A percentile compares a stretch with the other conserved stretches of the same genome.
Evolutionary conservation across 345 rosid genomes (phyloP).

Genomic region (Linum trigynum): DNA sequence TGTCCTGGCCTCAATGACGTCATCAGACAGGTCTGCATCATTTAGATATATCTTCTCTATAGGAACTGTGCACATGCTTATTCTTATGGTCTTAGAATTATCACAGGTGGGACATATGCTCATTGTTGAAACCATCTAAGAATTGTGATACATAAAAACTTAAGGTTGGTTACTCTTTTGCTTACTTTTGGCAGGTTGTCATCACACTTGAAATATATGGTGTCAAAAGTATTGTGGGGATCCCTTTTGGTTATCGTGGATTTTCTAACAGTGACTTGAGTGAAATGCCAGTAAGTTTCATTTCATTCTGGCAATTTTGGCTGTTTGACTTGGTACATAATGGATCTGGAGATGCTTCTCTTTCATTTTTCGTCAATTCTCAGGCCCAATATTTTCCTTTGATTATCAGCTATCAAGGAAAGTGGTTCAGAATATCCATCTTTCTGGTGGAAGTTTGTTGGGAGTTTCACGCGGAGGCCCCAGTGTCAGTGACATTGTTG

Average conservation of each 20-base stretch:
- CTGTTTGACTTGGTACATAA: neutral
- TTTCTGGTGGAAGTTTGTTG: constrained; percentile 94
- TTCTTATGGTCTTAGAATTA: neutral
- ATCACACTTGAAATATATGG: constrained; percentile 95
- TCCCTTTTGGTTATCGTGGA: constrained; percentile 93
- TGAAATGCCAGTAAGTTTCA: constrained; percentile 61
- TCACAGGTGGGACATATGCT: neutral
- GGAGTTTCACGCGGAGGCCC: constrained; percentile 98
- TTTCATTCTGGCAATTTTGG: constrained; percentile 7
- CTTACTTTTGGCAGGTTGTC: constrained; percentile 54
- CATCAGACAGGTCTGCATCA: constrained; percentile 60
- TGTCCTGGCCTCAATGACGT: constrained; percentile 97
- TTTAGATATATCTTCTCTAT: neutral
- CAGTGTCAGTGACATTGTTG: constrained; percentile 57
- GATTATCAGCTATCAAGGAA: constrained; percentile 67
- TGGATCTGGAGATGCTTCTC: neutral
- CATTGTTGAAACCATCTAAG: neutral
- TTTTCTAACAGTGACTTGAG: constrained; percentile 58
- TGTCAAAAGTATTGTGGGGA: constrained; percentile 85
- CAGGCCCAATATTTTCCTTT: constrained; percentile 9
- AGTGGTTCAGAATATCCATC: constrained; percentile 94
- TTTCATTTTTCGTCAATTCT: neutral
- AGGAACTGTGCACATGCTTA: neutral
- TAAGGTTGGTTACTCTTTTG: neutral
- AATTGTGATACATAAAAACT: neutral